These are phyloP conservation scores for Fusarium clavum DNA, from an alignment of 2,329 filamentous ascomycete genomes.

Conservation along the genomic window DNA sequence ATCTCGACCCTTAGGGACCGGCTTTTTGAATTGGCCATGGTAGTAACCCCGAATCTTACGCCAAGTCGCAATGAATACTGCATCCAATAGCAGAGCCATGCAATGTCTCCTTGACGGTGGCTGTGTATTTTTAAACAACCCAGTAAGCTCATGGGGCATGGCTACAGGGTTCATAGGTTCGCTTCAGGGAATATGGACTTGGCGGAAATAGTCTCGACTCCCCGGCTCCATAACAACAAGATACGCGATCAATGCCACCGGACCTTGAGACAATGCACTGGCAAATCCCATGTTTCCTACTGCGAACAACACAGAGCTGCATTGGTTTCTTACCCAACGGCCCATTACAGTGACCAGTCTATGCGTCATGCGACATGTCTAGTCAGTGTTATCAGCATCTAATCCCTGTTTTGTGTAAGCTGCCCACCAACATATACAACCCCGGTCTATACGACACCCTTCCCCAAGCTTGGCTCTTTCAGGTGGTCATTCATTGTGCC, in stretches of 20 bases:
- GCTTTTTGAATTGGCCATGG: not conserved
- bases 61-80: not conserved
- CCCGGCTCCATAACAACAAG: not conserved
- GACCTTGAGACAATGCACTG: not conserved
- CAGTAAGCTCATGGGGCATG: not conserved
- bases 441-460: not conserved
- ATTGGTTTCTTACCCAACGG: not conserved
- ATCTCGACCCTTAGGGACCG: not conserved
- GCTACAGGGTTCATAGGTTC: not conserved
- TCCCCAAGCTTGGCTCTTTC: not conserved
- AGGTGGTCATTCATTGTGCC: not conserved
- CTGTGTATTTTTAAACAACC: not conserved
- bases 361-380: slow-evolving; percentile 17
- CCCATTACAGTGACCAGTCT: not conserved
- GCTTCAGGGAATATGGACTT: not conserved
- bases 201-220: not conserved
- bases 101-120: not conserved
- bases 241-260: not conserved
- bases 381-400: not conserved
- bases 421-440: not conserved
- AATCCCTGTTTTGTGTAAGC: slow-evolving; percentile 1
- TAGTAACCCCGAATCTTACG: not conserved
- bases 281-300: not conserved
- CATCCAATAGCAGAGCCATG: not conserved
- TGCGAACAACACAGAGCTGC: not conserved